Percentiles rank a stretch among this genome's conserved stretches.
phyloP scores from a whole-genome alignment of 441 rosid species.

The Gossypium aridum region DNA sequence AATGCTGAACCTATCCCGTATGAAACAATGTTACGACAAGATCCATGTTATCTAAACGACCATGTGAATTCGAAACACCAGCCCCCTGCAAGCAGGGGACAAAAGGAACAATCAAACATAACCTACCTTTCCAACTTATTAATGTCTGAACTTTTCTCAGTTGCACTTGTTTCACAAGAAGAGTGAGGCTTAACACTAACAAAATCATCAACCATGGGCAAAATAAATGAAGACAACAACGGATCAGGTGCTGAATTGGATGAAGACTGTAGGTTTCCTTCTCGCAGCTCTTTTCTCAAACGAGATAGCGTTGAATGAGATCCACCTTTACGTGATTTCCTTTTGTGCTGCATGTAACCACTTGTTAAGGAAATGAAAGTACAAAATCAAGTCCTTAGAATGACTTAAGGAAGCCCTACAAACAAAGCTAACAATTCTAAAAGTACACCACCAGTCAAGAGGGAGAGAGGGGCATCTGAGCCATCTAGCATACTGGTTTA shows the following conservation, averaged over 20 bases:
- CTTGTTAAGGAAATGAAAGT: conserved; percentile 49
- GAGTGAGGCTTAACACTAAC: conserved; percentile 33
- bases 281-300: conserved; percentile 80
- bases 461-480: neutral
- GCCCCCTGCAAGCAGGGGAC: neutral
- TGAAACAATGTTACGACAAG: neutral
- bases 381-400: neutral
- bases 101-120: neutral
- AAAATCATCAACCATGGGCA: conserved; percentile 64
- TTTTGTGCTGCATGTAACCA: conserved; percentile 74
- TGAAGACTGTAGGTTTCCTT: conserved; percentile 77
- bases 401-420: neutral
- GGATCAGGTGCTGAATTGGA: conserved; percentile 82
- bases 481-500: neutral
- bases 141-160: conserved; percentile 41
- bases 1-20: neutral
- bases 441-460: neutral
- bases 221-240: conserved; percentile 72
- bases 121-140: conserved; percentile 47
- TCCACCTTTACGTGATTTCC: conserved; percentile 82
- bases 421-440: neutral
- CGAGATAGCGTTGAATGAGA: conserved; percentile 70
- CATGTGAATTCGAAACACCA: neutral
- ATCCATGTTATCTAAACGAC: neutral
- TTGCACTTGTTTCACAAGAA: conserved; percentile 36